Percentiles rank a stretch among this genome's conserved stretches.
phyloP scores from a whole-genome alignment of 192 early-diverging fungal species.

The Physocladia obscura region DNA sequence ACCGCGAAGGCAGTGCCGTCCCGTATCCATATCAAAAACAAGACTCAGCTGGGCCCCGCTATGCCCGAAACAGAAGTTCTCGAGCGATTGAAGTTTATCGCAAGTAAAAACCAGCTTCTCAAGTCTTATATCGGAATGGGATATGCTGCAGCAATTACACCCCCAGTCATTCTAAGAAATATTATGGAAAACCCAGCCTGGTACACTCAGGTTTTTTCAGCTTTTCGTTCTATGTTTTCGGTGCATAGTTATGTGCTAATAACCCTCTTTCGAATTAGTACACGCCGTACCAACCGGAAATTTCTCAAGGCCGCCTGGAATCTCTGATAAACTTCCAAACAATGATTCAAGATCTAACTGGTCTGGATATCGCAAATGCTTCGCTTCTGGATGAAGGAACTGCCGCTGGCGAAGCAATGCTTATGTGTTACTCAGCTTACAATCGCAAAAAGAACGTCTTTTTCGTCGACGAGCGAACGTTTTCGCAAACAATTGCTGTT shows the following conservation, averaged over 20 bases:
- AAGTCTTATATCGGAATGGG: constrained; percentile 95
- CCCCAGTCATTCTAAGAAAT: constrained; percentile 94
- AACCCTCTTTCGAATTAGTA: constrained; percentile 63
- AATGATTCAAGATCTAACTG: constrained; percentile 91
- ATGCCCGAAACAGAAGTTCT: constrained; percentile 87
- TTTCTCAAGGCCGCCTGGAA: constrained; percentile 96
- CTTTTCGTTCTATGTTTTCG: not conserved
- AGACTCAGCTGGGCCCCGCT: constrained; percentile 71
- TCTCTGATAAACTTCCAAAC: constrained; percentile 98
- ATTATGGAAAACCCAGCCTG: constrained; percentile 98
- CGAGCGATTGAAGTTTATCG: constrained; percentile 78
- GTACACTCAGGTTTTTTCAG: constrained; percentile 82
- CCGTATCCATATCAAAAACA: constrained; percentile 70
- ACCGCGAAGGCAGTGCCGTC: constrained; percentile 80
- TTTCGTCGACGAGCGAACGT: constrained; percentile 90
- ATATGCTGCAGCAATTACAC: constrained; percentile 87
- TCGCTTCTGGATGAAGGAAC: constrained; percentile 99
- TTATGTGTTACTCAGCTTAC: constrained; percentile 74
- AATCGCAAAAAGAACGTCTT: constrained; percentile 84
- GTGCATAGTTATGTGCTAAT: not conserved
- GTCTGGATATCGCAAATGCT: constrained; percentile 95
- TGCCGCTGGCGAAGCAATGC: constrained; percentile 96
- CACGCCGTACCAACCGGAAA: constrained; percentile 99
- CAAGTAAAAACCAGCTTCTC: constrained; percentile 87
- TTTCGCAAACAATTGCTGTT: constrained; percentile 93